Conservation (phyloP, 2,329 filamentous ascomycete genomes). For the Ophiostoma quercus region DNA sequence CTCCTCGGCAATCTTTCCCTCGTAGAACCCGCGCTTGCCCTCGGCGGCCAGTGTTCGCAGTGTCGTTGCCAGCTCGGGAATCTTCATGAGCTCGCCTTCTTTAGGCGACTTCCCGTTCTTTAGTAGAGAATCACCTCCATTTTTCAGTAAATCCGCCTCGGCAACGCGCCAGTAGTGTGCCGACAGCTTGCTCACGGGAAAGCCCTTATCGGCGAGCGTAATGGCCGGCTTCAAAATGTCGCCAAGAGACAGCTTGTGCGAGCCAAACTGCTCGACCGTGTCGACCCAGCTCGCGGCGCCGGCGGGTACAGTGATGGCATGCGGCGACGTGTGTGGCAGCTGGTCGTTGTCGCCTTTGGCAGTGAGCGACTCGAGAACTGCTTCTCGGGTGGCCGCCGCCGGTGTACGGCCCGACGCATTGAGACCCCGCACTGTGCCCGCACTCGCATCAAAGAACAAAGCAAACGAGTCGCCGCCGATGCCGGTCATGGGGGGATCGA, state of each 20-base stretch:
- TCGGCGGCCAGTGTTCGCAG: conserved; percentile 70
- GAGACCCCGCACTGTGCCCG: conserved; percentile 71
- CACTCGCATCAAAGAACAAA: conserved; percentile 77
- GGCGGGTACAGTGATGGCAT: conserved; percentile 71
- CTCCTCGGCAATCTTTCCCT: conserved; percentile 71
- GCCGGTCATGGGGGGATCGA: conserved; percentile 83
- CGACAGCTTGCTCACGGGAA: conserved; percentile 72
- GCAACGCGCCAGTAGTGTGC: conserved; percentile 30
- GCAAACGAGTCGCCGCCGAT: conserved; percentile 96
- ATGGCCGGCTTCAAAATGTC: conserved; percentile 78
- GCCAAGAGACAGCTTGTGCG: conserved; percentile 67
- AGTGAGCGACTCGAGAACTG: conserved; percentile 59
- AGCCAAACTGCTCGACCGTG: conserved; percentile 77
- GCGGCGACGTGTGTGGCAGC: conserved; percentile 69
- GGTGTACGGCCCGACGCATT: conserved; percentile 88
- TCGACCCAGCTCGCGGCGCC: conserved; percentile 71
- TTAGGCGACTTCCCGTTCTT: conserved; percentile 66
- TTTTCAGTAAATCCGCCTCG: conserved; percentile 26
- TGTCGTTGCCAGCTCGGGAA: conserved; percentile 70
- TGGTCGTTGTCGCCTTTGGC: conserved; percentile 39
- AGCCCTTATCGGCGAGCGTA: conserved; percentile 75
- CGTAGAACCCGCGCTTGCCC: conserved; percentile 85
- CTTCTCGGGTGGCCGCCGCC: conserved; percentile 61
- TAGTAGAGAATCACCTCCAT: conserved; percentile 64
- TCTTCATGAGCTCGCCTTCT: conserved; percentile 80